Base-by-base conservation (phyloP, 75 land plant genomes). In the Azolla pinnata region DNA sequence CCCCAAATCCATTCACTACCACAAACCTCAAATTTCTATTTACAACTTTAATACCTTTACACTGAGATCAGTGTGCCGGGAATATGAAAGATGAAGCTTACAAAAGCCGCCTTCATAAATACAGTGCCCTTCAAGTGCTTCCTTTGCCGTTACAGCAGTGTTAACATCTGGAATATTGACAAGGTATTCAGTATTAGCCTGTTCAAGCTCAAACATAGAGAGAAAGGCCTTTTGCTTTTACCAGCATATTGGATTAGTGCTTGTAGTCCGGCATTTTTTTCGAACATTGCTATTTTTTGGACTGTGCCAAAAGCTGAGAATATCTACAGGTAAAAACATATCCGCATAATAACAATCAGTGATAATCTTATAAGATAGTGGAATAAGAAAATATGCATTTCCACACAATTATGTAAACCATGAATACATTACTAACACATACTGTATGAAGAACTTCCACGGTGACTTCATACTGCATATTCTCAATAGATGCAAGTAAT, bases 31-130 rank as follows among this genome's bases (percentile, higher is more conserved):
- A n/a, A n/a, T n/a, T n/a, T n/a, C n/a, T n/a, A n/a, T n/a, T n/a
- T n/a, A n/a, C n/a, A n/a, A n/a, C n/a, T n/a, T n/a, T n/a, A n/a
- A n/a, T 68, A 83, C 91, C 84, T 81, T 84, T 0, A 87, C 81
- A 72, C 70, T 79, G 54, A 87, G 82, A 67, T 87, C 88, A 59
- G 82, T 87, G 57, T 84, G 84, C 24, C 85, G 80, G 31, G 88
- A 87, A 60, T 87, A 87, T 34, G 92, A 64, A 16, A 87, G 78
- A 47, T 81, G 88, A 45, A 84, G 76, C 66, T 81, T 87, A 69
- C 92, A 87, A 72, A 69, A 87, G 24, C 88, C 88, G 57, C 92
- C 92, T 54, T 87, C 87, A 73, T 87, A 84, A n/a, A 87, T 81
- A 54, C 82, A 79, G 63, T 87, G 92, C 17, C 92, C 88, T 67